Evolutionary conservation across 1,284 basidiomycete genomes (phyloP).

Genomic region (Marasmius fiardii): DNA sequence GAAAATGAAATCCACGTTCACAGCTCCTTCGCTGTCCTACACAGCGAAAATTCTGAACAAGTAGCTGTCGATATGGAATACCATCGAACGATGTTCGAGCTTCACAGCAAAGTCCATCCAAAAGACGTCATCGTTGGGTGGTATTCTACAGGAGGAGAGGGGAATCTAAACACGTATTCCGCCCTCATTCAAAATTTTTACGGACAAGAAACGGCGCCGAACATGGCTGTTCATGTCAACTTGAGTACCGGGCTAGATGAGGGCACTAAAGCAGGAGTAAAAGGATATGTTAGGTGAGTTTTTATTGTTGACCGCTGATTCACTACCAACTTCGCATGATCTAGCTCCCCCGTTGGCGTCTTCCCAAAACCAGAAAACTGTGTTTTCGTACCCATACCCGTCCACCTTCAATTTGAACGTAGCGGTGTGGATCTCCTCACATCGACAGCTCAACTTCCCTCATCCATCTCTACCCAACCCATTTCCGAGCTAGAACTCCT

Average conservation of each 20-base stretch:
- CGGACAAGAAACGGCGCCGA: conserved; percentile 85
- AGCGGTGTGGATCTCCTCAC: conserved; percentile 83
- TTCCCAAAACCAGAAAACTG: conserved; percentile 89
- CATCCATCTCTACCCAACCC: conserved; percentile 48
- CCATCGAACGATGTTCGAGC: conserved; percentile 90
- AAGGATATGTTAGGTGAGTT: conserved; percentile 84
- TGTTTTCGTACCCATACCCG: conserved; percentile 86
- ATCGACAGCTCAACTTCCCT: conserved; percentile 48
- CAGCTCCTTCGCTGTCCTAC: conserved; percentile 85
- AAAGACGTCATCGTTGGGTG: conserved; percentile 90
- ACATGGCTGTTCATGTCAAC: conserved; percentile 91
- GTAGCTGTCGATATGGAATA: conserved; percentile 97
- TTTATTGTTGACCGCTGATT: too few species aligned
- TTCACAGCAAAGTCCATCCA: conserved; percentile 81
- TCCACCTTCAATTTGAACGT: conserved; percentile 81
- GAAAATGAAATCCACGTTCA: conserved; percentile 51
- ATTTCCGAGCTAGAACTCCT: conserved; percentile 64
- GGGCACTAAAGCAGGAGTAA: conserved; percentile 76
- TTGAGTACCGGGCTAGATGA: conserved; percentile 83
- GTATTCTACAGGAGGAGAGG: conserved; percentile 81
- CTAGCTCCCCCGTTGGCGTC: conserved; percentile 79
- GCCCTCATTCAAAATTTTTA: conserved; percentile 99
- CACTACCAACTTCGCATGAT: too few species aligned
- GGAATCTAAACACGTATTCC: conserved; percentile 91
- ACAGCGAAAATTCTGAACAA: conserved; percentile 89